Evolutionary conservation across 148 eudicot genomes (phyloP), one percentile per base, ranked within the genome.

Genomic region (Gaultheria prostrata): DNA sequence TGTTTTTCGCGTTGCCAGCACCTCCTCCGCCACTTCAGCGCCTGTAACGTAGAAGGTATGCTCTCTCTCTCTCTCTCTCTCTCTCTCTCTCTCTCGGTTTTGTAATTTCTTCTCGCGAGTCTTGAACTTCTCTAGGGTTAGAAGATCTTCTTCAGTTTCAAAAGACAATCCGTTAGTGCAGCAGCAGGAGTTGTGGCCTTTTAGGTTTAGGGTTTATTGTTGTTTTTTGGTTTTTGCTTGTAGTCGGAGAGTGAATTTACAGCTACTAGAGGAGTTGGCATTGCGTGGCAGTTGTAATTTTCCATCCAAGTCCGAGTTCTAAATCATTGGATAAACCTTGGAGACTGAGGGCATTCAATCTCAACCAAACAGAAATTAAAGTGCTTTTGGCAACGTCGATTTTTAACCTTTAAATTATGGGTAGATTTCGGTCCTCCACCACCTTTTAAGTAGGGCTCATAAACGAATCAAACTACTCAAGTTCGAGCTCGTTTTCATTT

Each of bases 31-130:
- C 11, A 21, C 65, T 21, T 6, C 26, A n/a, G 26, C 65, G 11
- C 26, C 28, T 26, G 71, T 26, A 65, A 24, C 14, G 51, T 28
- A 2, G 12, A 57, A n/a, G 67, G 24, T n/a, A 59, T 7, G 0
- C 63, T 57, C 63, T 57, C 63, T 20, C 63, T 4, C 67, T 61
- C 67, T 61, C 69, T n/a, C 70, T 65, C 70, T n/a, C 67, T 59
- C 28, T 59, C 67, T n/a, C 32, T 24, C 30, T 63, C 69, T 63
- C 26, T 59, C 26, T n/a, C 8, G 18, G n/a, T 17, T 56, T 56
- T 56, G 1, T 6, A 56, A 10, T n/a, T 59, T 26, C 65, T 20
- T n/a, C 28, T 59, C 65, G 61, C 61, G 9, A 21, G 26, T 59
- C 21, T 59, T 59, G 26, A 59, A 26, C 65, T 59, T 59, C 26